phyloP scores from a whole-genome alignment of 83 land plant species.

The Isoetes engelmannii region DNA sequence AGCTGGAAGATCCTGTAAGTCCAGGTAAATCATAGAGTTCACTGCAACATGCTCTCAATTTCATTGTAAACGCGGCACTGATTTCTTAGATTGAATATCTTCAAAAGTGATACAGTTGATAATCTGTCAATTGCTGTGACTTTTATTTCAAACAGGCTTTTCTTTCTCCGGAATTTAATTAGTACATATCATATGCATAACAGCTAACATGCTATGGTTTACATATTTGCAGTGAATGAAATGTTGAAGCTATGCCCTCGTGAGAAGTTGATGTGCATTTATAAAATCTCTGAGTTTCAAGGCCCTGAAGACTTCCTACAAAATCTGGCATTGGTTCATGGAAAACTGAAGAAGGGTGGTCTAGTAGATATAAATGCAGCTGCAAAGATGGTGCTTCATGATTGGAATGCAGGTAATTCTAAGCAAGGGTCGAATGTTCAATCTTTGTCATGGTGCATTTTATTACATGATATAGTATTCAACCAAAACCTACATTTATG shows the following conservation, averaged over 20 bases:
- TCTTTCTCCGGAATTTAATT: background rate
- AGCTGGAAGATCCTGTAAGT: conserved; percentile 67
- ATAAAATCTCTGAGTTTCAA: conserved; percentile 66
- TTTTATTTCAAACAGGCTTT: background rate
- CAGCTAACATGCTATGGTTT: too few relatives aligned
- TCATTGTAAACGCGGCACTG: background rate
- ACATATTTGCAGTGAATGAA: conserved; percentile 58
- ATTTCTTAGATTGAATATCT: background rate
- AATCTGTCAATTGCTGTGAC: background rate
- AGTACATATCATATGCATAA: background rate
- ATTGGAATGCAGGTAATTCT: conserved; percentile 90
- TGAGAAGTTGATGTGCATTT: conserved; percentile 58
- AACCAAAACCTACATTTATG: background rate
- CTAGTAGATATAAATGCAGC: conserved; percentile 66
- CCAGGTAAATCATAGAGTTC: conserved; percentile 44
- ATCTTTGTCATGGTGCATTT: background rate
- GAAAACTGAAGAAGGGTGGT: conserved; percentile 92
- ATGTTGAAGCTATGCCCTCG: conserved; percentile 70
- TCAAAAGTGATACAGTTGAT: background rate
- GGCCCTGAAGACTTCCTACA: conserved; percentile 84
- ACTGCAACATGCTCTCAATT: background rate
- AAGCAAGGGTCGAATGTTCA: background rate
- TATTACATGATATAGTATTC: too few relatives aligned
- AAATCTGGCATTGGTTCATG: conserved; percentile 77
- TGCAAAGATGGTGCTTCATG: conserved; percentile 84